Percentiles rank a stretch among this genome's conserved stretches.
Conservation (phyloP, 2,329 filamentous ascomycete genomes). For the Cucurbitaria berberidis region DNA sequence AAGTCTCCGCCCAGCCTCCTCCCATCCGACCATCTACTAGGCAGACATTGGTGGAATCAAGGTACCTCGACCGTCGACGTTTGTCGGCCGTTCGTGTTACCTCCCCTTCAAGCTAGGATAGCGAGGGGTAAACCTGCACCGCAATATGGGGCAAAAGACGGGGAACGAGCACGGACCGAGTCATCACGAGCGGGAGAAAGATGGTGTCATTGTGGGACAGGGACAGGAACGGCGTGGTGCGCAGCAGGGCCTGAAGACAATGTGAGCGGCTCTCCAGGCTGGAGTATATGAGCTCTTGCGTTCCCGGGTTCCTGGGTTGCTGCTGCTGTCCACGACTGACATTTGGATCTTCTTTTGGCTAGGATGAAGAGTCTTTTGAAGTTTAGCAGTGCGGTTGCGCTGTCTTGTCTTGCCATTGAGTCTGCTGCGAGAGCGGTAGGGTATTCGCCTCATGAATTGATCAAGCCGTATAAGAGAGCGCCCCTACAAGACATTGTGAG, state of each 20-base stretch:
- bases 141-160: constrained; percentile 7
- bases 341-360: constrained; percentile 4
- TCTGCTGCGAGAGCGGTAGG: constrained; percentile 57
- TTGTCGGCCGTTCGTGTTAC: constrained; percentile 8
- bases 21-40: not conserved
- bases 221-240: not conserved
- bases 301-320: not conserved
- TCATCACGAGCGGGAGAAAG: constrained; percentile 12
- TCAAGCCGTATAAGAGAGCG: constrained; percentile 57
- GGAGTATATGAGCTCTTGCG: not conserved
- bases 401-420: constrained; percentile 52
- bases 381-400: constrained; percentile 32
- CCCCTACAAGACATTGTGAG: constrained; percentile 63
- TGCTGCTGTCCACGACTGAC: not conserved
- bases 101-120: constrained; percentile 7
- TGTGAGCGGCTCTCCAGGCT: constrained; percentile 3
- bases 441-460: constrained; percentile 57
- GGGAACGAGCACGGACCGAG: constrained; percentile 13
- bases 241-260: constrained; percentile 1
- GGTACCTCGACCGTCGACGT: not conserved
- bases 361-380: constrained; percentile 27
- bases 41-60: not conserved
- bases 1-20: not conserved
- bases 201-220: constrained; percentile 17
- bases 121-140: constrained; percentile 2